Evolutionary conservation across 352 stramenopile genomes (phyloP), one percentile per base, ranked within the genome.

Genomic region (Phytophthora pinifolia): DNA sequence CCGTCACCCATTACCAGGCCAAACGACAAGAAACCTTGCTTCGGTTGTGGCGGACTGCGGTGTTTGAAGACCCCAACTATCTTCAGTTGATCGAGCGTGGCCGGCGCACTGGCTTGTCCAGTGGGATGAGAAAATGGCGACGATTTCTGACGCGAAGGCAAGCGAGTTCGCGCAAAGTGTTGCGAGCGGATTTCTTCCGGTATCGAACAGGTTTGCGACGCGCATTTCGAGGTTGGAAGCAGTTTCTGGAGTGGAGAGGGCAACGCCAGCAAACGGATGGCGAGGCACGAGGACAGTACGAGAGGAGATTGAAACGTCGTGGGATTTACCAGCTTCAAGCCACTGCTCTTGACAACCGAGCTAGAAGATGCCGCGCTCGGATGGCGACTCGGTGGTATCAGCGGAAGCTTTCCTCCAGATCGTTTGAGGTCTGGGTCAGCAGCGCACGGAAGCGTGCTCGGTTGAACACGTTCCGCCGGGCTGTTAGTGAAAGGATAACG

Each of bases 161-260:
- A 25, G 6, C 12, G 13, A 13, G 4, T 6, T 42, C 53, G 0
- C 47, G 43, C 30, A 56, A 67, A 4, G 29, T 63, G n/a, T 29
- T 78, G 1, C 18, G 68, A 45, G 57, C 69, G 22, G 65, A 75
- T 50, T 71, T 61, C 20, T 74, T 66, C 20, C 46, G 60, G 9
- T 68, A 65, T 44, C 59, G 37, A 49, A 30, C 9, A 29, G 37
- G 8, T 22, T 42, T 67, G 50, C 38, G 30, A 18, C 37, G 39
- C n/a, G 54, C 42, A 12, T 6, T 65, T 43, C 27, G 37, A 33
- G 15, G 33, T 1, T 65, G 44, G 35, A 31, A 32, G 1, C 70
- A 47, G 17, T 59, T 60, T 46, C 39, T 61, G 13, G 17, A 33
- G 6, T 45, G 33, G 36, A 62, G 46, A 17, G 46, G 32, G 14